Evolutionary conservation across 345 rosid genomes (phyloP), one percentile per base, ranked within the genome.

Genomic region (Citrus mangshanensis): DNA sequence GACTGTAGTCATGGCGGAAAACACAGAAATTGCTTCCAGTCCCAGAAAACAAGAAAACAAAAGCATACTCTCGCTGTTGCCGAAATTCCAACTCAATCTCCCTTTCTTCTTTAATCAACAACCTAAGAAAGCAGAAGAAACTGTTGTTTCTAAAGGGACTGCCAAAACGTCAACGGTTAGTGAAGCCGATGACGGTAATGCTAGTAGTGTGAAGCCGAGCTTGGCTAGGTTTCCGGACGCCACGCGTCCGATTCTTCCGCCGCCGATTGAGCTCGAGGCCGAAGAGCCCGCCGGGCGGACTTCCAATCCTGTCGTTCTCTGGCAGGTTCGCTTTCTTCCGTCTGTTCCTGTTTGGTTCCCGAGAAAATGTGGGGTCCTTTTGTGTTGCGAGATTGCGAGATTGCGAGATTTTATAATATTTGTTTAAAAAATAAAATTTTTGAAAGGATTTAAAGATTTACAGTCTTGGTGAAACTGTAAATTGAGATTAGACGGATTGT

Each of bases 291-390:
- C 84, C 40, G 83, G 88, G 22, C 86, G 82, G 82, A 87, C 92
- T 82, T 85, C 92, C 32, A 89, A 87, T 54, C 85, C 88, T 70
- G 46, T 89, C 68, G 84, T 89, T 71, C 80, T 89, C 73, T 87
- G 92, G 92, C 90, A 89, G 92, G 92, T 89, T 65, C n/a, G 77
- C 42, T 75, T 70, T 65, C 51, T 30, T 38, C 35, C 1, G 40
- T 63, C 28, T 13, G 40, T 63, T 21, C 6, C 18, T 62, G 76
- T 24, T 68, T 64, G 59, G 71, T 73, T 22, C 55, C 22, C 42
- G 35, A 68, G 55, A 27, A 40, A 34, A 6, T 19, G 13, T 65
- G 5, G 40, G 13, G 18, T 21, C 21, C 18, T 32, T 32, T 14
- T 40, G 54, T 68, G 21, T 68, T 12, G 55, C 6, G 28, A 12